Percentiles rank a stretch among this genome's conserved stretches.
phyloP scores from a whole-genome alignment of 1,284 basidiomycete species.

The Sphagnurus paluster region DNA sequence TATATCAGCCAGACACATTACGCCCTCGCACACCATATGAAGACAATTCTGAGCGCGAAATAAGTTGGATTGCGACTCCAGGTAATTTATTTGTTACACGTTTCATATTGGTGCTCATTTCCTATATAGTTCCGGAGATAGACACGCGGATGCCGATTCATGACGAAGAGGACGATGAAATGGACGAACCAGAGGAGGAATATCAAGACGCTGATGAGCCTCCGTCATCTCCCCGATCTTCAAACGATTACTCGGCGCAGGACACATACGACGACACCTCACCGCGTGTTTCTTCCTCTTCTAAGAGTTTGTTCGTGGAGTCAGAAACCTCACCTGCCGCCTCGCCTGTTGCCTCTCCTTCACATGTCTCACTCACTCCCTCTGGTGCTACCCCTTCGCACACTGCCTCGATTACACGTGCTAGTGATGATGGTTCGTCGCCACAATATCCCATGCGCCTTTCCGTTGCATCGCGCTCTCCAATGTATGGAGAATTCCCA shows the following conservation, averaged over 20 bases:
- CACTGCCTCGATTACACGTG: slow-evolving; percentile 36
- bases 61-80: slow-evolving; percentile 74
- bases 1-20: slow-evolving; percentile 53
- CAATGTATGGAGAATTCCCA: slow-evolving; percentile 53
- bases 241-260: slow-evolving; percentile 32
- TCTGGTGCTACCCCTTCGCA: slow-evolving; percentile 39
- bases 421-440: slow-evolving; percentile 52
- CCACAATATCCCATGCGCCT: slow-evolving; percentile 56
- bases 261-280: slow-evolving; percentile 45
- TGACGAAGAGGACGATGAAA: slow-evolving; percentile 55
- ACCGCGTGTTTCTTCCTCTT: slow-evolving; percentile 50
- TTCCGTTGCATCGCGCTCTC: slow-evolving; percentile 62
- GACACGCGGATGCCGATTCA: slow-evolving; percentile 58
- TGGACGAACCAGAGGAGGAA: slow-evolving; percentile 48
- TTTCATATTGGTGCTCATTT: slow-evolving; percentile 6
- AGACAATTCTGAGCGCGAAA: slow-evolving; percentile 58
- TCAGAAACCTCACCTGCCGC: slow-evolving; percentile 57
- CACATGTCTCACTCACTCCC: not conserved
- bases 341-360: slow-evolving; percentile 27
- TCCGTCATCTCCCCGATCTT: slow-evolving; percentile 42
- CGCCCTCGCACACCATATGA: slow-evolving; percentile 44
- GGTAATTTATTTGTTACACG: slow-evolving; percentile 38
- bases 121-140: slow-evolving; percentile 29
- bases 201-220: slow-evolving; percentile 43
- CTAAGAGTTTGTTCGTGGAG: slow-evolving; percentile 61